These are phyloP conservation scores for Leccinum boreale DNA, from an alignment of 768 basidiomycete species.

Conservation along the genomic window DNA sequence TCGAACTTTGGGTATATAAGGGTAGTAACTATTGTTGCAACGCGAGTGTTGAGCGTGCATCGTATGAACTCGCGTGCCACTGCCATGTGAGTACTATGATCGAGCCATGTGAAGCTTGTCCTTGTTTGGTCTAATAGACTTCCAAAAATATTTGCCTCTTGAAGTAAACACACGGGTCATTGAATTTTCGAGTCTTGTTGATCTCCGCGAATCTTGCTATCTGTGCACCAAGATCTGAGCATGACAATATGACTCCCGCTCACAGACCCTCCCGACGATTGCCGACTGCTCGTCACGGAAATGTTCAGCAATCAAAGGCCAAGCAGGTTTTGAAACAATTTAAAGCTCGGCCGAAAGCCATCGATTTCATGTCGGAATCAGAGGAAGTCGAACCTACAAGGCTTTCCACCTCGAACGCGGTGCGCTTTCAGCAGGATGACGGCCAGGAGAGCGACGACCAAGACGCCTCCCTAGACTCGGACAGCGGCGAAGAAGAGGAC, in stretches of 20 bases:
- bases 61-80: too few relatives aligned
- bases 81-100: too few relatives aligned
- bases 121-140: too few relatives aligned
- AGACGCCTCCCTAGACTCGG: conserved; percentile 27
- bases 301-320: conserved; percentile 3
- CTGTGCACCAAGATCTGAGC: not conserved
- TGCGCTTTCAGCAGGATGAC: conserved; percentile 10
- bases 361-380: conserved; percentile 15
- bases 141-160: not conserved
- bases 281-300: not conserved
- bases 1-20: not conserved
- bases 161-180: not conserved
- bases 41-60: too few relatives aligned
- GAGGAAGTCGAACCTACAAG: not conserved
- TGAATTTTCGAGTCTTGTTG: not conserved
- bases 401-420: not conserved
- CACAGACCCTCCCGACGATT: not conserved
- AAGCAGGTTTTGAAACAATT: not conserved
- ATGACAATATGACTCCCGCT: conserved; percentile 7
- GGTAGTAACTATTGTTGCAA: not conserved
- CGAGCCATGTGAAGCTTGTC: too few relatives aligned
- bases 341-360: conserved; percentile 13
- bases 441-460: conserved; percentile 31
- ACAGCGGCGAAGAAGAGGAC: not conserved
- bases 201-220: not conserved